phyloP scores from a whole-genome alignment of 495 filamentous ascomycete species.

The Penicillium chermesinum region DNA sequence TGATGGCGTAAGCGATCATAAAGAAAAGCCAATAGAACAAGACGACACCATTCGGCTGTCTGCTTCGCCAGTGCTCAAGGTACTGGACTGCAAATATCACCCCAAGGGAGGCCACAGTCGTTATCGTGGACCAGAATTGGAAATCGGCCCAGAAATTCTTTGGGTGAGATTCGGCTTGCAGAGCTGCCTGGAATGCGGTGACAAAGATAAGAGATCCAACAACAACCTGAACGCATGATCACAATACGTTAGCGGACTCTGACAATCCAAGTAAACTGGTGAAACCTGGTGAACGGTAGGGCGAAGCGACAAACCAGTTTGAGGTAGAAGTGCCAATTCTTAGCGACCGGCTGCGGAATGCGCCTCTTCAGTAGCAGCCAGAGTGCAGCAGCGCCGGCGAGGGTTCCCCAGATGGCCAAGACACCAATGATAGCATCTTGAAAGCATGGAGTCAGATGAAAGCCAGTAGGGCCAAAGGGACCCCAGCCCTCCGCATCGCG shows the following conservation, averaged over 20 bases:
- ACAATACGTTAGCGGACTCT: constrained; percentile 15
- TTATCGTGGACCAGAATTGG: constrained; percentile 80
- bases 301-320: constrained; percentile 64
- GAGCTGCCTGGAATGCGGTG: constrained; percentile 63
- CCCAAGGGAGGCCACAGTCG: constrained; percentile 70
- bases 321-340: constrained; percentile 93
- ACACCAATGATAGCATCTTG: constrained; percentile 76
- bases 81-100: constrained; percentile 87
- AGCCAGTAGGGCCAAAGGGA: constrained; percentile 73
- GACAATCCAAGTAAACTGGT: neutral
- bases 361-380: constrained; percentile 69
- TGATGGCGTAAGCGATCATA: constrained; percentile 72
- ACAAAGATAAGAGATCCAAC: constrained; percentile 64
- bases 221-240: constrained; percentile 59
- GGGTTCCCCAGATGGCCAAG: constrained; percentile 70
- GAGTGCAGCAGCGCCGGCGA: constrained; percentile 69
- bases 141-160: constrained; percentile 76
- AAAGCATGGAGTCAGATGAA: constrained; percentile 96
- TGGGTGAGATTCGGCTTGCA: constrained; percentile 70
- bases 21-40: constrained; percentile 96
- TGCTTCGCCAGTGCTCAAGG: constrained; percentile 81
- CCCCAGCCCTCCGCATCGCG: constrained; percentile 92
- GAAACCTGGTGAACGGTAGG: neutral
- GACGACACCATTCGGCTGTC: constrained; percentile 87
- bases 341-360: constrained; percentile 56